phyloP scores from a whole-genome alignment of 1,284 basidiomycete genomes.

The Prillingera fragicola region DNA sequence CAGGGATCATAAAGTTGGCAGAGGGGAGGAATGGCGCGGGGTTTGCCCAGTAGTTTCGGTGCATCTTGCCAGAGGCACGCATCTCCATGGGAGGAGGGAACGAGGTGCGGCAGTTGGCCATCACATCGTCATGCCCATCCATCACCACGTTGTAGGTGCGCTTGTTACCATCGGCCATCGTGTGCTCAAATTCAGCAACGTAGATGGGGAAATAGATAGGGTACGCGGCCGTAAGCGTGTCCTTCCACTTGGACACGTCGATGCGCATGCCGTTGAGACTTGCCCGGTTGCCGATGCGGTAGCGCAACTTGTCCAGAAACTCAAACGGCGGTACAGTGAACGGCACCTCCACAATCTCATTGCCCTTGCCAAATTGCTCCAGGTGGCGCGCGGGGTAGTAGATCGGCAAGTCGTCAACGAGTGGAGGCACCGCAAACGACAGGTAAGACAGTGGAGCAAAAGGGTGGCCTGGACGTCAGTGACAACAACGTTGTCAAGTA shows the following conservation, averaged over 20 bases:
- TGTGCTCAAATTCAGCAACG: conserved; percentile 40
- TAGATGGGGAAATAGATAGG: conserved; percentile 47
- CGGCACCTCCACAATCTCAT: conserved; percentile 58
- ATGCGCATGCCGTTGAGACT: conserved; percentile 22
- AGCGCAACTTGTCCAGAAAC: conserved; percentile 24
- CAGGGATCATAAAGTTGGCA: conserved; percentile 17
- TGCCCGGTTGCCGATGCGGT: conserved; percentile 9
- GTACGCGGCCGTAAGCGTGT: conserved; percentile 42
- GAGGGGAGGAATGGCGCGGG: conserved; percentile 33
- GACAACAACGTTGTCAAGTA: not conserved
- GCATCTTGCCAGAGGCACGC: conserved; percentile 11
- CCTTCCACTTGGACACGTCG: conserved; percentile 30
- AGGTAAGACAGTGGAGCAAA: conserved; percentile 46
- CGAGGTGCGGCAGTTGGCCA: conserved; percentile 30
- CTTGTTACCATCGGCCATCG: conserved; percentile 16
- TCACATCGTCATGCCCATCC: conserved; percentile 38
- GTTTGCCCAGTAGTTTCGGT: conserved; percentile 34
- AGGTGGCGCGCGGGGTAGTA: conserved; percentile 39
- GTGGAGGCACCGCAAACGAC: conserved; percentile 36
- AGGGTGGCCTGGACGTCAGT: conserved; percentile 33
- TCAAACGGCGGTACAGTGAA: conserved; percentile 42
- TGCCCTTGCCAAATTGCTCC: conserved; percentile 62
- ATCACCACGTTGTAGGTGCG: conserved; percentile 34
- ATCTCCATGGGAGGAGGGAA: conserved; percentile 32
- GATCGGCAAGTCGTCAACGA: conserved; percentile 25